These are phyloP conservation scores for Thoreauomyces humboldtii DNA, from an alignment of 192 early-diverging fungal species.

Conservation along the genomic window DNA sequence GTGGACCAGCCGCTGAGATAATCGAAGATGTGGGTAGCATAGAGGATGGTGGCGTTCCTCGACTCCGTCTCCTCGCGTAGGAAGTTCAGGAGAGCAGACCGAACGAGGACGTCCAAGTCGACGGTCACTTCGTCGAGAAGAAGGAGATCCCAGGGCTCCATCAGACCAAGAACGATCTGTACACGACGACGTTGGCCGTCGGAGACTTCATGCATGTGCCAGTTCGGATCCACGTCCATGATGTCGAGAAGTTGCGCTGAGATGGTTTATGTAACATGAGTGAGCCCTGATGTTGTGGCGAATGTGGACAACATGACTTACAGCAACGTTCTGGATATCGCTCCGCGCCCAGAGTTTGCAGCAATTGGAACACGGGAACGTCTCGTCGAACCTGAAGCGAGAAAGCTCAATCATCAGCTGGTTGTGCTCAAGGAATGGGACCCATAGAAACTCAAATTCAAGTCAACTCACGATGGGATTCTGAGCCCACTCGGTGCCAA, in stretches of 20 bases:
- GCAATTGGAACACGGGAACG: constrained; percentile 59
- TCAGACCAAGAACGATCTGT: constrained; percentile 72
- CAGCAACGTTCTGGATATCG: constrained; percentile 57
- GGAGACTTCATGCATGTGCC: constrained; percentile 69
- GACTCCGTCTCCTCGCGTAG: constrained; percentile 62
- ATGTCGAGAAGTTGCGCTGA: constrained; percentile 59
- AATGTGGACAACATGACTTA: not conserved
- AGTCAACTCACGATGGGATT: constrained; percentile 74
- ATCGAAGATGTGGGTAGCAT: constrained; percentile 85
- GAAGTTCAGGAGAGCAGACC: constrained; percentile 63
- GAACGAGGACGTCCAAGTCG: constrained; percentile 77
- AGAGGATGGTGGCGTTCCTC: constrained; percentile 65
- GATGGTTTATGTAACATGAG: not conserved
- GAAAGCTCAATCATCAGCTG: too few relatives aligned
- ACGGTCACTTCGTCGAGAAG: constrained; percentile 79
- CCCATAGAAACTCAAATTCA: too few relatives aligned
- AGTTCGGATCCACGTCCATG: constrained; percentile 62
- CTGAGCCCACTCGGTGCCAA: constrained; percentile 78
- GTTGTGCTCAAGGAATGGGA: too few relatives aligned
- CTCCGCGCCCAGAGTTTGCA: constrained; percentile 64
- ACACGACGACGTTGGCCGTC: constrained; percentile 70
- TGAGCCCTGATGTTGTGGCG: not conserved
- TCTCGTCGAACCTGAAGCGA: too few relatives aligned
- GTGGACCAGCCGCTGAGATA: constrained; percentile 71
- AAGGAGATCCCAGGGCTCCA: constrained; percentile 60